Evolutionary conservation across 805 yeast species (phyloP).

Genomic region (Kodamaea leandrae): DNA sequence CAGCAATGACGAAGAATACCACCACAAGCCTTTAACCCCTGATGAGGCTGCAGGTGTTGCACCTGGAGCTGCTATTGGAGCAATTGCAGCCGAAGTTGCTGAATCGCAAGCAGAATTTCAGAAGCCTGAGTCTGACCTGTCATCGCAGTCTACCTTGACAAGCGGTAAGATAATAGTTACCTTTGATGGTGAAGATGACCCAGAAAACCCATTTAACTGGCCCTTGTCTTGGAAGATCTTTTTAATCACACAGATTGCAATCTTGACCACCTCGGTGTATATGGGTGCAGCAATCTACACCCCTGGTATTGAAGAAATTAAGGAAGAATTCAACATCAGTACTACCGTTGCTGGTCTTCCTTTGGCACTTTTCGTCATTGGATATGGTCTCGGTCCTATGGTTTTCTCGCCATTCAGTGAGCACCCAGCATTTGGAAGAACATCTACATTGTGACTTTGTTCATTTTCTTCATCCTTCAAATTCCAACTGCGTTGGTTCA

Average conservation of each 20-base stretch:
- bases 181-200: conserved; percentile 48
- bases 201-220: conserved; percentile 61
- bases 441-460: conserved; percentile 47
- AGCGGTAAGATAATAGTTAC: conserved; percentile 17
- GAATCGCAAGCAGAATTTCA: neutral
- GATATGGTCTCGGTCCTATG: conserved; percentile 62
- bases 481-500: conserved; percentile 53
- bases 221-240: conserved; percentile 37
- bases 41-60: neutral
- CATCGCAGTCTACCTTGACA: neutral
- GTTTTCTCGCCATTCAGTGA: conserved; percentile 59
- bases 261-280: conserved; percentile 50
- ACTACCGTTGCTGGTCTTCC: conserved; percentile 48
- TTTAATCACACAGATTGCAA: conserved; percentile 37
- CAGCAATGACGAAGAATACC: neutral
- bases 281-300: conserved; percentile 57
- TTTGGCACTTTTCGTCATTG: conserved; percentile 53
- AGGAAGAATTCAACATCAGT: conserved; percentile 44
- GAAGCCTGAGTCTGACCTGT: neutral
- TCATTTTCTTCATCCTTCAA: conserved; percentile 50
- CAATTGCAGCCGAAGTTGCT: neutral
- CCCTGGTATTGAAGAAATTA: conserved; percentile 48
- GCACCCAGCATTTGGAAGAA: conserved; percentile 52
- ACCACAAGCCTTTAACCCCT: neutral
- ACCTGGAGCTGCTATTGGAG: conserved; percentile 1